Evolutionary conservation across 257 asterid genomes (phyloP).

Genomic region (Solanum commersonii): DNA sequence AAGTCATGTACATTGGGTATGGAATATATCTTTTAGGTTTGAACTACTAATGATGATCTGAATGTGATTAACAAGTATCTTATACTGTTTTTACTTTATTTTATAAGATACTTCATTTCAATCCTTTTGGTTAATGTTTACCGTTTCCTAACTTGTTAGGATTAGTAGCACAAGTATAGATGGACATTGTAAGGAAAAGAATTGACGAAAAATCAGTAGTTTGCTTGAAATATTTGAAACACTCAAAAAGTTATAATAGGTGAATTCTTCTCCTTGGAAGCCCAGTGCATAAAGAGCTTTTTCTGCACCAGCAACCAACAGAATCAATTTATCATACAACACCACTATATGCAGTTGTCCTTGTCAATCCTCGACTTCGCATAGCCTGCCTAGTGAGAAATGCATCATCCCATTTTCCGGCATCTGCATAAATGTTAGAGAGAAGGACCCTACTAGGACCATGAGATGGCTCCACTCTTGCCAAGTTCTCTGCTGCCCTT

Average conservation of each 20-base stretch:
- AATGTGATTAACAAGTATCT: not conserved
- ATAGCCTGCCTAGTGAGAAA: slow-evolving; percentile 41
- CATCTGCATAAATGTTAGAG: slow-evolving; percentile 72
- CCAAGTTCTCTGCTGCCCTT: slow-evolving; percentile 61
- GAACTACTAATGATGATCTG: not conserved
- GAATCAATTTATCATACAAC: slow-evolving; percentile 17
- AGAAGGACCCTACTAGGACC: slow-evolving; percentile 85
- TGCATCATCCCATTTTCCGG: slow-evolving; percentile 80
- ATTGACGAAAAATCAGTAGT: not conserved
- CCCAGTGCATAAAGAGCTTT: not conserved
- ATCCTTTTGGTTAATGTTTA: not conserved
- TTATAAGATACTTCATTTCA: not conserved
- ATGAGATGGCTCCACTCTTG: slow-evolving; percentile 67
- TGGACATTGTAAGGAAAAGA: not conserved
- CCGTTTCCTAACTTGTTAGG: not conserved
- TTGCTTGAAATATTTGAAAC: not conserved
- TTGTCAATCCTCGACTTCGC: slow-evolving; percentile 30
- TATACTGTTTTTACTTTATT: not conserved
- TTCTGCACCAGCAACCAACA: not conserved
- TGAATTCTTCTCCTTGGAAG: not conserved
- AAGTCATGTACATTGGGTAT: not conserved
- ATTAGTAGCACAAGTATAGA: not conserved
- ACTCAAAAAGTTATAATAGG: not conserved
- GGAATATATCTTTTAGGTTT: not conserved
- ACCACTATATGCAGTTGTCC: slow-evolving; percentile 80